These are phyloP conservation scores for Rhizopus stolonifer DNA, from an alignment of 371 early-diverging fungal genomes.

Conservation along the genomic window DNA sequence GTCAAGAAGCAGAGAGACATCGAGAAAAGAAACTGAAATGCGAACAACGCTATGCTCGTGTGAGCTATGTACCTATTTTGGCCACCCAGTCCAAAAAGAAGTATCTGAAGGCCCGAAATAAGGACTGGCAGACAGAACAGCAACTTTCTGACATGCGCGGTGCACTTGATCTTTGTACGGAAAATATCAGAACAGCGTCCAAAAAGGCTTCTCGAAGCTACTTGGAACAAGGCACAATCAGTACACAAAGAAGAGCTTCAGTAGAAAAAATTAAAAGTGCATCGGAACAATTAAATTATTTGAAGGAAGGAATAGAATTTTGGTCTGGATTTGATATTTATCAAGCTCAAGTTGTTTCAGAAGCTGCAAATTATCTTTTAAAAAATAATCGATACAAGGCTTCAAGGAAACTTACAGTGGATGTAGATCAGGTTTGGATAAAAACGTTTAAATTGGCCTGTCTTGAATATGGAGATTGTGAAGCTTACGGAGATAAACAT, in stretches of 20 bases:
- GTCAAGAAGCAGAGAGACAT: slow-evolving; percentile 19
- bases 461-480: slow-evolving; percentile 25
- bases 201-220: slow-evolving; percentile 14
- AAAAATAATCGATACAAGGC: not conserved
- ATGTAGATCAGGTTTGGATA: slow-evolving; percentile 21
- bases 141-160: slow-evolving; percentile 32
- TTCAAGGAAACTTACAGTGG: not conserved
- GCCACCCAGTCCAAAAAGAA: slow-evolving; percentile 28
- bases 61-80: slow-evolving; percentile 33
- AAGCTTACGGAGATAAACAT: slow-evolving; percentile 15
- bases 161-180: slow-evolving; percentile 26
- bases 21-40: slow-evolving; percentile 27
- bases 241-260: slow-evolving; percentile 10
- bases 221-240: slow-evolving; percentile 15
- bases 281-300: slow-evolving; percentile 10
- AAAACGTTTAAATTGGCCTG: slow-evolving; percentile 28
- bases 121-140: slow-evolving; percentile 36
- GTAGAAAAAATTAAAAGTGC: slow-evolving; percentile 6
- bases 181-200: slow-evolving; percentile 14
- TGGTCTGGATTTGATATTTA: slow-evolving; percentile 34
- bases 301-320: slow-evolving; percentile 25
- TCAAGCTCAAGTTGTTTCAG: slow-evolving; percentile 26
- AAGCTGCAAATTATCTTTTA: slow-evolving; percentile 20
- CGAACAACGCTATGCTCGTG: slow-evolving; percentile 28
- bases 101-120: slow-evolving; percentile 40